Percentiles rank a stretch among this genome's conserved stretches.
Evolutionary conservation across 1,284 basidiomycete species (phyloP).

Genomic region (Cryptococcus maquisensis): DNA sequence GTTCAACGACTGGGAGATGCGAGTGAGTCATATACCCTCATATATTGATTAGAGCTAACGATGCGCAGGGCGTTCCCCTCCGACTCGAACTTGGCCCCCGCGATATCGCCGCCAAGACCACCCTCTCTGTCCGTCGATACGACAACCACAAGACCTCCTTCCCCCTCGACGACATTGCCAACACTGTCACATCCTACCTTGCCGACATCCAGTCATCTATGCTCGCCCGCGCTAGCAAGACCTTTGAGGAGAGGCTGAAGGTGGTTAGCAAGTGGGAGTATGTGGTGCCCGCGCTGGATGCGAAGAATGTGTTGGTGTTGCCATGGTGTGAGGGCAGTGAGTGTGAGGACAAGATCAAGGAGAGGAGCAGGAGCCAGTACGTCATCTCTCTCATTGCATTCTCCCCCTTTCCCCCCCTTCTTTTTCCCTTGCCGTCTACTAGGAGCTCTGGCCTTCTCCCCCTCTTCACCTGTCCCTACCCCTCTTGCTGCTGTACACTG

Average conservation of each 20-base stretch:
- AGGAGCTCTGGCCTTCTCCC: too few relatives aligned
- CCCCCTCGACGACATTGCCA: conserved; percentile 60
- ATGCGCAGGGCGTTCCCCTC: conserved; percentile 78
- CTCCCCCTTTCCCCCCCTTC: not conserved
- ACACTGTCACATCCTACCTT: conserved; percentile 63
- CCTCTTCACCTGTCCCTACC: too few relatives aligned
- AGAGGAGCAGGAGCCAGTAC: conserved; percentile 71
- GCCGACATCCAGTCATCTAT: conserved; percentile 86
- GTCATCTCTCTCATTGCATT: not conserved
- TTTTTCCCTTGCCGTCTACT: too few relatives aligned
- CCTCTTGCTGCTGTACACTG: too few relatives aligned
- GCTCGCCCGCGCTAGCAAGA: conserved; percentile 72
- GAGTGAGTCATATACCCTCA: conserved; percentile 53
- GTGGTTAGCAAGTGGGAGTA: conserved; percentile 83
- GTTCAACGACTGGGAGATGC: conserved; percentile 99
- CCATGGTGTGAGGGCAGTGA: conserved; percentile 95
- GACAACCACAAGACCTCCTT: conserved; percentile 75
- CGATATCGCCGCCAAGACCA: conserved; percentile 79
- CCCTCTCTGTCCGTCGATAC: conserved; percentile 82
- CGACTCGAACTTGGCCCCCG: conserved; percentile 95
- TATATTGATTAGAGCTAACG: not conserved
- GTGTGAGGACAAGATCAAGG: conserved; percentile 99
- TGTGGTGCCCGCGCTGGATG: conserved; percentile 83
- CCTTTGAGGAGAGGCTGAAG: conserved; percentile 70
- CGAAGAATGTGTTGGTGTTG: conserved; percentile 80